Base-by-base conservation (phyloP, 495 filamentous ascomycete species). In the Glutinoglossum americanum region DNA sequence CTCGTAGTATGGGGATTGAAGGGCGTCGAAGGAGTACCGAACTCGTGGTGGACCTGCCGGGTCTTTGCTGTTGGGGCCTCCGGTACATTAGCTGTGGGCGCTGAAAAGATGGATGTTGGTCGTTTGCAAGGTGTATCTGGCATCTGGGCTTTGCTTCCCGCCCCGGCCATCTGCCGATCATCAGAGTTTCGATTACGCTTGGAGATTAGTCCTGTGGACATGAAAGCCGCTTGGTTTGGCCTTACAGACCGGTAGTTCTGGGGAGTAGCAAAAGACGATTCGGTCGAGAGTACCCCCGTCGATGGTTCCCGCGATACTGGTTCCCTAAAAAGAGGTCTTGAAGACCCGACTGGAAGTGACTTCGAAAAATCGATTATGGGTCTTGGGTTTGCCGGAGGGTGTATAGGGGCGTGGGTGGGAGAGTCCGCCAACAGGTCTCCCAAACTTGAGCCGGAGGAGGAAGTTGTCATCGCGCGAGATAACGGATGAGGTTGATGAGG, bases 61-160 rank as follows among this genome's bases (percentile, higher is more conserved):
- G 77, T 67, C 63, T 72, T 75, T 32, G 73, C 71, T 35, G 82
- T 72, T 0, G 76, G 70, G 59, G 76, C 77, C 21, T 80, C 75
- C 39, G 62, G 59, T n/a, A 54, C 48, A 27, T 44, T 37, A 5
- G 63, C 57, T 30, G 68, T 58, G 15, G 77, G 76, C 2, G 80
- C 76, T 26, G 75, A 78, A 67, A 85, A 80, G 56, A 81, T 64
- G 66, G 79, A 81, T 49, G 73, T 71, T 28, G 78, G 77, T 63
- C 87, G 82, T 73, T 97, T 98, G 70, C 92, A 97, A 8, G 92
- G 92, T 17, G 92, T 98, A 65, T 97, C 92, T 0, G 93, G 92
- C 76, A 92, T 86, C 33, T 71, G 68, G 28, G 61, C 64, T 58
- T 75, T 76, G 64, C 72, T 76, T 11, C 67, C 71, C 32, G 68